Evolutionary conservation across 805 yeast genomes (phyloP), one percentile per base, ranked within the genome.

Genomic region (Suhomyces emberorum): DNA sequence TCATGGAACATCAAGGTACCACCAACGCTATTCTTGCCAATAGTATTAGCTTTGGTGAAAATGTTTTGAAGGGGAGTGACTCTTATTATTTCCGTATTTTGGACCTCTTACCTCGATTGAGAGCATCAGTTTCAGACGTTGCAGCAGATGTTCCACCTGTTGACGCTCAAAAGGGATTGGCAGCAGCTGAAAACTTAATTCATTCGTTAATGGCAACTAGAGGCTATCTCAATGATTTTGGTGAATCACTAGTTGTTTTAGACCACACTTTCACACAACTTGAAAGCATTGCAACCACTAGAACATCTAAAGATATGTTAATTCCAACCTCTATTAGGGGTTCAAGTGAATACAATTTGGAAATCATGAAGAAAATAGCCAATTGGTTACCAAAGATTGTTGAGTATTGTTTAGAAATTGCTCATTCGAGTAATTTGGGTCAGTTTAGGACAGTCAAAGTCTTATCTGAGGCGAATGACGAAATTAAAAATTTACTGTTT

Each of bases 101-200:
- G 24, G 98, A 93, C 48, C 53, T 89, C 18, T 59, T 91, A 29
- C 97, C 97, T 3, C 70, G 91, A 30, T 63, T 91, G 38, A 73
- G 95, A 50, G 73, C 81, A 14, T 64, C 85, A 2, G 79, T 81
- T 8, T 58, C 77, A 2, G 67, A 68, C 10, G 76, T 80, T 10
- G 74, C 80, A 7, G 83, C 77, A 6, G 97, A 88, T 48, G 78
- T 86, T 16, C 93, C 96, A 3, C 73, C 72, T 10, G 65, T 74
- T 2, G 95, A 84, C 53, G 74, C 85, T 20, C 83, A 79, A 42
- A 81, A 81, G 46, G 95, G 88, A 25, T 65, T 88, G 49, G 88
- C 88, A 7, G 79, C 80, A 7, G 65, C 79, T 2, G 97, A 91
- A 50, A 81, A 87, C 54, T 54, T 87, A 33, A 55, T 88, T 3